Percentiles rank a stretch among this genome's conserved stretches.
phyloP scores from a whole-genome alignment of 179 eudicot species.

The Patellifolia procumbens region DNA sequence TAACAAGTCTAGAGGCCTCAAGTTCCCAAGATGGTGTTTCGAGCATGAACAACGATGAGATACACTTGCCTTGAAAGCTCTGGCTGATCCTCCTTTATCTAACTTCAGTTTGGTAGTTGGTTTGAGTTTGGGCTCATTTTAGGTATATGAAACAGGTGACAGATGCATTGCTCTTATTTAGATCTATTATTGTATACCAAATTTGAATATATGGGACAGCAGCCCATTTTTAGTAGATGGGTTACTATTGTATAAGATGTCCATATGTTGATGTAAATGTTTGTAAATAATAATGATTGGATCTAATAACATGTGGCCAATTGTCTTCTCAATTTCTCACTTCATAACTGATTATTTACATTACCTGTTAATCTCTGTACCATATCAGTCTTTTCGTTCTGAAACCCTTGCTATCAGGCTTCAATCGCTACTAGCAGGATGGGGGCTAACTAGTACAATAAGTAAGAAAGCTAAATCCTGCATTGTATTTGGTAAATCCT shows the following conservation, averaged over 20 bases:
- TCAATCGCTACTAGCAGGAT: no score
- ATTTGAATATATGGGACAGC: background rate
- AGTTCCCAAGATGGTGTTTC: constrained; percentile 31
- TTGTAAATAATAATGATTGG: background rate
- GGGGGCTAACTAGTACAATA: no score
- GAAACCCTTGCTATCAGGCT: no score
- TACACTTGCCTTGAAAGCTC: constrained; percentile 24
- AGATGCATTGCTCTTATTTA: background rate
- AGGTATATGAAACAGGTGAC: background rate
- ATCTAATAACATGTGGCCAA: background rate
- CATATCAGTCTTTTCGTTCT: no score
- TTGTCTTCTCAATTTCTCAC: background rate
- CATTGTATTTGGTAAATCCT: no score
- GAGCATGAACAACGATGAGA: constrained; percentile 46
- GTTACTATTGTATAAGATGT: background rate
- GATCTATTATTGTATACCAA: background rate
- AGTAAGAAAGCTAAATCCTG: no score
- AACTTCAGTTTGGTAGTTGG: background rate
- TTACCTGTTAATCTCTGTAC: no score
- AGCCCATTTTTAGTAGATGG: background rate
- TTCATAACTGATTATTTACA: no score
- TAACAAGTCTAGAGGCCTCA: constrained; percentile 37
- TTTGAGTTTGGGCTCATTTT: background rate
- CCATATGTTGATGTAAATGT: constrained; percentile 16
- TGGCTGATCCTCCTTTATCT: background rate